These are phyloP conservation scores for Thraustochytrium striatum DNA, from an alignment of 352 stramenopile genomes.

Conservation along the genomic window DNA sequence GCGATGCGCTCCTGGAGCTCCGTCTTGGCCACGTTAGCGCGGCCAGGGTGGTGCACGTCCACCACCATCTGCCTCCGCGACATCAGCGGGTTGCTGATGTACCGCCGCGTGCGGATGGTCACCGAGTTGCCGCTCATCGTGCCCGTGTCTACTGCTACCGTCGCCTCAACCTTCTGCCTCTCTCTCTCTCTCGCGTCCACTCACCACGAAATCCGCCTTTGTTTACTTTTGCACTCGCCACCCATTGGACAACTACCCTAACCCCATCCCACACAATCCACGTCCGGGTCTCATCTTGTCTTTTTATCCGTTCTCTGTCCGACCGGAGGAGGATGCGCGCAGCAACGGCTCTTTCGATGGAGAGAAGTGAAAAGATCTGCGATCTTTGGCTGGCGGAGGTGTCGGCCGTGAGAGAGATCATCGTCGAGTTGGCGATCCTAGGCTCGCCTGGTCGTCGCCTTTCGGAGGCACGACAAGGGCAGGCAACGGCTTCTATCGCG, in stretches of 20 bases:
- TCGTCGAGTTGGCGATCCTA: no score
- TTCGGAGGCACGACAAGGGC: no score
- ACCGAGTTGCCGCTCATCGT: conserved; percentile 65
- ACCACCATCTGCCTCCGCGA: conserved; percentile 95
- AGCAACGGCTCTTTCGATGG: no score
- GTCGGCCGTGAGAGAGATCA: no score
- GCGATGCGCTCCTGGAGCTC: conserved; percentile 95
- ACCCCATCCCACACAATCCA: neutral
- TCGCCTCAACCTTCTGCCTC: neutral
- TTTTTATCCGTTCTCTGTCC: no score
- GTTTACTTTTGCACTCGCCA: neutral
- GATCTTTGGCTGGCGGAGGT: no score
- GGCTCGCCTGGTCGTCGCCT: no score
- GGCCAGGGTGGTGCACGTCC: conserved; percentile 95
- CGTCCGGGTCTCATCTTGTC: neutral
- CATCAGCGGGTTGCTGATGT: conserved; percentile 95
- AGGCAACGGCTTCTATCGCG: no score
- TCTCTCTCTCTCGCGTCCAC: neutral
- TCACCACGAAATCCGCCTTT: neutral
- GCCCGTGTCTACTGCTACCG: neutral
- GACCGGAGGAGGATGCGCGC: no score
- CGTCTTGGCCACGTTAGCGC: conserved; percentile 90
- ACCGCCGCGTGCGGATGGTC: conserved; percentile 97
- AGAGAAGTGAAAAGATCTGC: no score
- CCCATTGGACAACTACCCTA: neutral